phyloP scores from a whole-genome alignment of 2,329 filamentous ascomycete species.

The Aspergillus calidoustus region DNA sequence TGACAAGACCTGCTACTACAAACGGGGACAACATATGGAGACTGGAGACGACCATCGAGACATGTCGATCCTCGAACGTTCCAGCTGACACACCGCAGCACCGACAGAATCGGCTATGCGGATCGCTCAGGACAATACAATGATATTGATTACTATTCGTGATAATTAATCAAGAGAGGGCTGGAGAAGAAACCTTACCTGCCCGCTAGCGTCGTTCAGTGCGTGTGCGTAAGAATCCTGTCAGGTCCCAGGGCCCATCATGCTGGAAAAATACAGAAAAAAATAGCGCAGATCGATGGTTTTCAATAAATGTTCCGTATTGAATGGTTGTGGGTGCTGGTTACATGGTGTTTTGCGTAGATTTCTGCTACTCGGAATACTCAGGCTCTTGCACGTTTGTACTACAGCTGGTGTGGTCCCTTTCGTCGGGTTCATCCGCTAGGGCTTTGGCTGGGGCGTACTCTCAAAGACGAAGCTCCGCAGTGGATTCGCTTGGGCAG shows the following conservation, averaged over 20 bases:
- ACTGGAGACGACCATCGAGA: not conserved
- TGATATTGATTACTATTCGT: not conserved
- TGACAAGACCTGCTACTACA: not conserved
- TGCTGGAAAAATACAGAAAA: not conserved
- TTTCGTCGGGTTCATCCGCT: too few relatives aligned
- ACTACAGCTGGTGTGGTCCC: too few relatives aligned
- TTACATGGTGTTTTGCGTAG: too few relatives aligned
- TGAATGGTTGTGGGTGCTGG: not conserved
- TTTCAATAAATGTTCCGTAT: not conserved
- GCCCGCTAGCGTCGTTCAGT: not conserved
- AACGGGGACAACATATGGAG: too few relatives aligned
- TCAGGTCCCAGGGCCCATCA: not conserved
- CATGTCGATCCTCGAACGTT: not conserved
- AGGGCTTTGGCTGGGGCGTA: too few relatives aligned
- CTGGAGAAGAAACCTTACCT: not conserved
- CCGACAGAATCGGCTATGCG: not conserved
- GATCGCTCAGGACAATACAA: not conserved
- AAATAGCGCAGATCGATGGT: not conserved
- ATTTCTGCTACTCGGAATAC: too few relatives aligned
- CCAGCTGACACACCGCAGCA: not conserved
- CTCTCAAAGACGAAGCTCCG: too few relatives aligned
- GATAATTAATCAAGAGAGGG: not conserved
- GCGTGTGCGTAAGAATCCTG: not conserved
- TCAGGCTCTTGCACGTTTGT: too few relatives aligned
- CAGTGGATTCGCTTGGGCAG: too few relatives aligned